These are phyloP conservation scores for Plasmodium fragile DNA, from an alignment of 169 alveolate genomes.

Conservation along the genomic window DNA sequence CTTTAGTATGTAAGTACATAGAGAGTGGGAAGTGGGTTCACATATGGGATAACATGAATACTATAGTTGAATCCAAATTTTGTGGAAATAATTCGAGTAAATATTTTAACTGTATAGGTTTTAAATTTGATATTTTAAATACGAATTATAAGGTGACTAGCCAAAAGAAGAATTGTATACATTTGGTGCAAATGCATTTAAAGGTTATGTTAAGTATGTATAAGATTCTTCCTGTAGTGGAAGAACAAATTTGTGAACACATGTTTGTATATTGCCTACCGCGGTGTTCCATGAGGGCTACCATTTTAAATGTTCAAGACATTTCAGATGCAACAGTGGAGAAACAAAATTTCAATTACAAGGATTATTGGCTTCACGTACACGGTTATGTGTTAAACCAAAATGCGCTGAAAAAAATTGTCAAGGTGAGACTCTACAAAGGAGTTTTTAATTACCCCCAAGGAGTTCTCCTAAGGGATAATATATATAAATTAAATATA, in stretches of 20 bases:
- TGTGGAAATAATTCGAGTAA: constrained; percentile 32
- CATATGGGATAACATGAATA: constrained; percentile 65
- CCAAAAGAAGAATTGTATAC: background rate
- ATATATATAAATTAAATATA: constrained; percentile 39
- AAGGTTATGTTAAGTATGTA: constrained; percentile 34
- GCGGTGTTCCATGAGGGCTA: constrained; percentile 62
- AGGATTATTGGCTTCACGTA: constrained; percentile 47
- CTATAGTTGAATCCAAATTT: constrained; percentile 59
- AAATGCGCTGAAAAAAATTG: constrained; percentile 24
- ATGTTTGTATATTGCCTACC: constrained; percentile 67
- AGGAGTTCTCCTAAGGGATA: constrained; percentile 56
- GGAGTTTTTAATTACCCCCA: constrained; percentile 62
- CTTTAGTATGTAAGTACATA: constrained; percentile 55
- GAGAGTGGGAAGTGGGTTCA: constrained; percentile 69
- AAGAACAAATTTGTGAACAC: constrained; percentile 15
- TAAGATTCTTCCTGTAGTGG: constrained; percentile 25
- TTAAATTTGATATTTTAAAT: constrained; percentile 52
- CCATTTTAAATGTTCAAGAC: constrained; percentile 12
- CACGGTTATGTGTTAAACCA: constrained; percentile 59
- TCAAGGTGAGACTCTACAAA: constrained; percentile 42
- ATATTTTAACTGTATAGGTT: constrained; percentile 68
- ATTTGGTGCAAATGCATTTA: constrained; percentile 34
- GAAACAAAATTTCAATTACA: constrained; percentile 19
- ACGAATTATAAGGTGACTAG: constrained; percentile 29
- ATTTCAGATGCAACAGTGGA: background rate